Conservation (phyloP, 495 filamentous ascomycete genomes). For the Lasiosphaeria miniovina region DNA sequence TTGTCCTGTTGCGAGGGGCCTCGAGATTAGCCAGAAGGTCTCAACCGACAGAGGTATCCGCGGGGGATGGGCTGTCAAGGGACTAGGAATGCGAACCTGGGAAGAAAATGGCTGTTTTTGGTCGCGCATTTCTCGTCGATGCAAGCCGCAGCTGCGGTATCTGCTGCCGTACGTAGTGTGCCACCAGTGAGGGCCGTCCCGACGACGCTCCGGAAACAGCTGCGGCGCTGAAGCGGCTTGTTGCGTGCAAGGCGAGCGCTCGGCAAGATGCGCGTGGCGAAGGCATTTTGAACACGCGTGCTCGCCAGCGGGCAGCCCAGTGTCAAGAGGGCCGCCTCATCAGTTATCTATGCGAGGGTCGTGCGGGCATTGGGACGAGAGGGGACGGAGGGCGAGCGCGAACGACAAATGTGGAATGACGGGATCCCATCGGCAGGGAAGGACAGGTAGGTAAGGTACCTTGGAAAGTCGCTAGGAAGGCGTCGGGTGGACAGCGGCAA, state of each 20-base stretch:
- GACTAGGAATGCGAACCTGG: conserved; percentile 55
- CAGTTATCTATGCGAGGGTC: conserved; percentile 8
- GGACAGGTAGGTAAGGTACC: too few species aligned
- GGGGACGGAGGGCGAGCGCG: not conserved
- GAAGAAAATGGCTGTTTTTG: conserved; percentile 81
- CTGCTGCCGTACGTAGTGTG: not conserved
- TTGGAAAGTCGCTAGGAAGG: too few species aligned
- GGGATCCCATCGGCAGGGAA: too few species aligned
- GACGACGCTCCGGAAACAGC: not conserved
- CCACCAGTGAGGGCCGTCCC: not conserved
- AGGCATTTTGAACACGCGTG: conserved; percentile 20
- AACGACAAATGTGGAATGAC: too few species aligned
- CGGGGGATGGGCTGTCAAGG: not conserved
- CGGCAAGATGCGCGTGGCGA: conserved; percentile 17
- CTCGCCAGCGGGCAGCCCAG: conserved; percentile 24
- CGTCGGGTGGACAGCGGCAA: too few species aligned
- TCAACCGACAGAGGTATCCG: too few species aligned
- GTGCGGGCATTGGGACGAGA: not conserved
- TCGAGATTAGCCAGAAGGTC: too few species aligned
- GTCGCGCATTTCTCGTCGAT: conserved; percentile 28
- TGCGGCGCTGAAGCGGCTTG: not conserved
- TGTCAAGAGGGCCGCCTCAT: conserved; percentile 27
- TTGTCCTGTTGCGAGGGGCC: conserved; percentile 60
- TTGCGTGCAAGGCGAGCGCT: conserved; percentile 8
- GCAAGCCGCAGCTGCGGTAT: conserved; percentile 18